These are phyloP conservation scores for Penicillium argentinense DNA, from an alignment of 495 filamentous ascomycete genomes.

Conservation along the genomic window DNA sequence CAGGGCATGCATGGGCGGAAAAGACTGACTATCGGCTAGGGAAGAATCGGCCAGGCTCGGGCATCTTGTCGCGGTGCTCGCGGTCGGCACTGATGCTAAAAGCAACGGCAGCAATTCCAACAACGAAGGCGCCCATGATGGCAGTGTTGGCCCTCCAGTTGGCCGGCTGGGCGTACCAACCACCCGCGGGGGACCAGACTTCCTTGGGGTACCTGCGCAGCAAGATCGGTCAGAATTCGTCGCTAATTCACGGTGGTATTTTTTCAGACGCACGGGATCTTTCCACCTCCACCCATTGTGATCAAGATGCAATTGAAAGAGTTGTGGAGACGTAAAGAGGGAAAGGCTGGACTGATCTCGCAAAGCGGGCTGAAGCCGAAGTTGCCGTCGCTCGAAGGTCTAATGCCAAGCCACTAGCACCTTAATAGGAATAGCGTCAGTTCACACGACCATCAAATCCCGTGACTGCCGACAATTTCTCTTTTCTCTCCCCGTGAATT, in stretches of 20 bases:
- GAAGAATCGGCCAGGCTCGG: slow-evolving; percentile 83
- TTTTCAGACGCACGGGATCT: slow-evolving; percentile 84
- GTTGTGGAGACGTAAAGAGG: slow-evolving; percentile 23
- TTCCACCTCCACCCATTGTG: slow-evolving; percentile 65
- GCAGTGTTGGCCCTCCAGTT: slow-evolving; percentile 97
- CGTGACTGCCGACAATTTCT: slow-evolving; percentile 49
- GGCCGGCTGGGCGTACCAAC: slow-evolving; percentile 90
- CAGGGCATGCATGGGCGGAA: slow-evolving; percentile 4
- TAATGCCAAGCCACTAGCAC: slow-evolving; percentile 31
- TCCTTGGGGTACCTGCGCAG: slow-evolving; percentile 87
- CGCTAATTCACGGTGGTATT: background rate
- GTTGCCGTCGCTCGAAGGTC: slow-evolving; percentile 35
- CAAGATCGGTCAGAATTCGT: slow-evolving; percentile 23
- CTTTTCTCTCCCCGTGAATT: slow-evolving; percentile 40
- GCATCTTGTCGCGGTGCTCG: slow-evolving; percentile 80
- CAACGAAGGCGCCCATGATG: slow-evolving; percentile 68
- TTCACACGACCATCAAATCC: slow-evolving; percentile 40
- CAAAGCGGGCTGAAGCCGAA: slow-evolving; percentile 33
- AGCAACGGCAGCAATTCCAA: slow-evolving; percentile 69
- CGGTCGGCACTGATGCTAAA: slow-evolving; percentile 83
- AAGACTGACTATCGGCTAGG: slow-evolving; percentile 89
- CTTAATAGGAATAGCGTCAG: slow-evolving; percentile 28
- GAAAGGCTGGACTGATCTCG: slow-evolving; percentile 24
- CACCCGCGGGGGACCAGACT: slow-evolving; percentile 97
- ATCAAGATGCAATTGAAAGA: slow-evolving; percentile 28